Evolutionary conservation across 306 rosid species (phyloP), one percentile per base, ranked within the genome.

Genomic region (Rosa persica): DNA sequence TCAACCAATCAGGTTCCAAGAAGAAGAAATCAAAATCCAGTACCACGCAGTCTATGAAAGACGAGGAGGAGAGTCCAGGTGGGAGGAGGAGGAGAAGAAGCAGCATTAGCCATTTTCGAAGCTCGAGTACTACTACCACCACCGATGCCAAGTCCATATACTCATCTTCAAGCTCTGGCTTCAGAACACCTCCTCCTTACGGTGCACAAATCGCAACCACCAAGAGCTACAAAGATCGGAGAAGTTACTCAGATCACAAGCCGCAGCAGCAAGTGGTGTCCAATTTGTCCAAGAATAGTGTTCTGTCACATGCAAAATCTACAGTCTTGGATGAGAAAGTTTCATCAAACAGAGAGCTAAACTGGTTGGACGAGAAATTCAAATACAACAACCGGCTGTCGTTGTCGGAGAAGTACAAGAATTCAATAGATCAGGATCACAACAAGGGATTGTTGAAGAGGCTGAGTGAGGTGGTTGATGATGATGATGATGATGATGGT

Each of bases 81-180:
- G 95, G 90, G 2, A 85, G 97, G 52, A 85, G 95, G 10, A 87
- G 85, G 54, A 86, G 98, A 40, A 87, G 99, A 74, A 93, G 93
- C 81, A 95, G 99, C 89, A 89, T 95, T 69, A 95, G 99, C 80
- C 97, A 95, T 78, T 93, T 90, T 82, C 83, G 93, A 72, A 89
- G 92, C 87, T 87, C 97, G 6, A 87, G 84, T 61, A 55, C 79
- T 1, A 75, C 86, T 4, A 47, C 78, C 1, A 66, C 86, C 6
- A 57, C 87, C 8, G 98, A 91, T 80, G 62, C 93, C 8, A 90
- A 86, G 83, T 88, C 94, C 43, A 19, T 85, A 2, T 83, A 84
- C 77, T 90, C 98, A 43, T 90, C 96, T 47, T 82, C 93, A 6
- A 88, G 88, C 36, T 81, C 96, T 40, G 98, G 96, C 5, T 95